Evolutionary conservation across 805 yeast species (phyloP), one percentile per base, ranked within the genome.

Genomic region (Babjeviella inositovora): DNA sequence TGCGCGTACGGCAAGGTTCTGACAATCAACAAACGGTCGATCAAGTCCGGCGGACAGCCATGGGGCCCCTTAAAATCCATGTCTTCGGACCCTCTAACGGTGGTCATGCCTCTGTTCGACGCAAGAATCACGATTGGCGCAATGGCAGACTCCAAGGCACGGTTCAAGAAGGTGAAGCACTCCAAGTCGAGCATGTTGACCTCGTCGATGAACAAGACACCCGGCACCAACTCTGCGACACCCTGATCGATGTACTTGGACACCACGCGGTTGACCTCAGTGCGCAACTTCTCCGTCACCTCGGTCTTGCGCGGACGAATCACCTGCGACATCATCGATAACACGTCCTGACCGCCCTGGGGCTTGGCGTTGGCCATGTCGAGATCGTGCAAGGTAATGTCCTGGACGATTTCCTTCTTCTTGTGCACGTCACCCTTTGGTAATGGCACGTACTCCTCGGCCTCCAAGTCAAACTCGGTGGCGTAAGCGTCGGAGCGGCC

Each of bases 371-470:
- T 90, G 23, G 97, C 96, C 28, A 82, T 77, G 49, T 90, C 99
- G 44, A 90, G 62, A 47, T 90, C 99, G 47, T 90, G 96, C 37
- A 90, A 62, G 3, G 97, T 81, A 21, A 90, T 95, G 37, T 90
- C 96, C 55, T 90, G 99, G 11, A 90, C 93, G 38, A 87, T 84
- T 51, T 90, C 97, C 48, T 90, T 90, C 62, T 90, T 84, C 47
- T 87, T 85, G 57, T 90, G 98, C 21, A 90, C 93, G 50, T 90
- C 99, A 25, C 98, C 98, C 55, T 90, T 92, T 30, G 99, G 99
- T 38, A 92, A 63, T 20, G 98, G 95, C 12, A 90, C 97, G 49
- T 90, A 90, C 53, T 90, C 97, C 53, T 92, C 96, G 14, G 97
- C 95, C 61, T 90, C 97, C 29, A 92, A 66, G 50, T 90, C 99